A percentile compares a stretch with the other conserved stretches of the same genome.
Evolutionary conservation across 2,329 filamentous ascomycete species (phyloP).

Genomic region (Claviceps sp.): DNA sequence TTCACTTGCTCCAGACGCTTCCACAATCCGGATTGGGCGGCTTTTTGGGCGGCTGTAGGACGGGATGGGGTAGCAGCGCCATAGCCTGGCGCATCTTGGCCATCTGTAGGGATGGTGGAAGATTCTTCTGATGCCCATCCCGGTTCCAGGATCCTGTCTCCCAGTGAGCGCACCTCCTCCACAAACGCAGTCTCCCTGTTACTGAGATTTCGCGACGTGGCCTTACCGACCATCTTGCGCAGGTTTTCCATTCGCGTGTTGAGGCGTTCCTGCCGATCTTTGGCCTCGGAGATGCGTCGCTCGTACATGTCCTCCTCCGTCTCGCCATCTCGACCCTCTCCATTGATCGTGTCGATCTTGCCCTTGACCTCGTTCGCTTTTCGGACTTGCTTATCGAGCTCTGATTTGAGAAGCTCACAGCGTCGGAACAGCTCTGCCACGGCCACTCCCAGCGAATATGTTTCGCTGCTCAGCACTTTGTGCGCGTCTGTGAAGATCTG

Average conservation of each 20-base stretch:
- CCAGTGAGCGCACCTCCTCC: slow-evolving; percentile 39
- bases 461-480: slow-evolving; percentile 56
- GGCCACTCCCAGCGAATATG: slow-evolving; percentile 51
- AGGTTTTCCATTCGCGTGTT: slow-evolving; percentile 46
- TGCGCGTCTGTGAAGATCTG: slow-evolving; percentile 61
- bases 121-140: slow-evolving; percentile 6
- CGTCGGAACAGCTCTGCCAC: slow-evolving; percentile 61
- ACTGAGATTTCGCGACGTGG: slow-evolving; percentile 28
- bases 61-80: too few species aligned
- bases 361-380: slow-evolving; percentile 52
- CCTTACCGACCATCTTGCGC: slow-evolving; percentile 28
- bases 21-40: slow-evolving; percentile 5
- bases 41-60: background rate
- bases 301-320: slow-evolving; percentile 44
- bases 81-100: background rate
- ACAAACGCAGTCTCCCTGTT: slow-evolving; percentile 32
- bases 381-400: slow-evolving; percentile 53
- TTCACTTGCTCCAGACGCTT: slow-evolving; percentile 21
- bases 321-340: slow-evolving; percentile 32
- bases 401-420: slow-evolving; percentile 53
- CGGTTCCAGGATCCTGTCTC: slow-evolving; percentile 31
- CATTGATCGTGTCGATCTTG: slow-evolving; percentile 50
- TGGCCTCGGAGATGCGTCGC: slow-evolving; percentile 40
- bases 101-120: background rate
- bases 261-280: slow-evolving; percentile 42